phyloP scores from a whole-genome alignment of 2,329 filamentous ascomycete genomes.

The Aspergillus tamarii region DNA sequence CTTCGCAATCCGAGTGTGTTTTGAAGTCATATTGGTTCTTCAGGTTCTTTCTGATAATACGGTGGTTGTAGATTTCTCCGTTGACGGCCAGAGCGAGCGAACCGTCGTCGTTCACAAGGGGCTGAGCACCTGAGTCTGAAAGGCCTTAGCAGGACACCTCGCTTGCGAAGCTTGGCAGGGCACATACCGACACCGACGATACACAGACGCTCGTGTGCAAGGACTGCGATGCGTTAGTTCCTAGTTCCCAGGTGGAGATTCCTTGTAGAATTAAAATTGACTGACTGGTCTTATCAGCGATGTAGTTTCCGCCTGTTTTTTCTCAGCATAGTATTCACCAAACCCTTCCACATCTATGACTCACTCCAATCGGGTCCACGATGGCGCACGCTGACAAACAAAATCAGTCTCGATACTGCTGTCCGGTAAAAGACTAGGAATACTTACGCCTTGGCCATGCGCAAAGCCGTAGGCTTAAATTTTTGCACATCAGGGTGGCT shows the following conservation, averaged over 20 bases:
- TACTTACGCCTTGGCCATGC: constrained; percentile 89
- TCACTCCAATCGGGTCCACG: constrained; percentile 98
- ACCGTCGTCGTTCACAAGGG: constrained; percentile 87
- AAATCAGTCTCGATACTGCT: constrained; percentile 36
- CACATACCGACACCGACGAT: constrained; percentile 91
- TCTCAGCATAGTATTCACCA: constrained; percentile 24
- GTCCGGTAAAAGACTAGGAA: background rate
- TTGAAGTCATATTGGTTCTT: constrained; percentile 92
- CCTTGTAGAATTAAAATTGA: constrained; percentile 6
- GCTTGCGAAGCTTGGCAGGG: constrained; percentile 11
- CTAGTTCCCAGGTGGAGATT: background rate
- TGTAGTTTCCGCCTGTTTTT: constrained; percentile 77
- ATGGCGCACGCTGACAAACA: constrained; percentile 75
- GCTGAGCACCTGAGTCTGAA: constrained; percentile 90
- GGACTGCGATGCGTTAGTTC: constrained; percentile 60
- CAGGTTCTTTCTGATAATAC: constrained; percentile 84
- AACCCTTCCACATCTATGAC: constrained; percentile 44
- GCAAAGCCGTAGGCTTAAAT: constrained; percentile 93
- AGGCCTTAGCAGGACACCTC: constrained; percentile 16
- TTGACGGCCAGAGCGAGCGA: constrained; percentile 93
- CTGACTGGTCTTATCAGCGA: constrained; percentile 88
- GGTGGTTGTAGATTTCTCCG: constrained; percentile 99
- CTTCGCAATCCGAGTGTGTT: constrained; percentile 97
- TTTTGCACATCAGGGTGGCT: constrained; percentile 90
- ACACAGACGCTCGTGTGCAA: constrained; percentile 95